Base-by-base conservation (phyloP, 2,329 filamentous ascomycete species). In the Alternaria sp. region DNA sequence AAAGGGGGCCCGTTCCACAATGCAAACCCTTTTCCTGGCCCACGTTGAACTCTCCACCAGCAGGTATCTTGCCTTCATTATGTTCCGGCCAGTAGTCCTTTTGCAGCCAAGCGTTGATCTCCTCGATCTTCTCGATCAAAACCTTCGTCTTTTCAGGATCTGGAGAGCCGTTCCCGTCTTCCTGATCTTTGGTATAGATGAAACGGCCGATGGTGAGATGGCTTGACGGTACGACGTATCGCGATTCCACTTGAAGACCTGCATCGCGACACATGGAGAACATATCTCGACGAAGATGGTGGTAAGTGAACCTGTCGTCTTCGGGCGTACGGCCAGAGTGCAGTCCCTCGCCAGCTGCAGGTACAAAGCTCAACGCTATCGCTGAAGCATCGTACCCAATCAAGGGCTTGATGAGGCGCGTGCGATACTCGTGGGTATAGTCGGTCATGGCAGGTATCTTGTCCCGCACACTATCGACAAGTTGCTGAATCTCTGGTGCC, bases 151-250 rank as follows among this genome's bases (percentile, higher is more conserved):
- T 88, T 61, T 83, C 83, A 1, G 83, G 82, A 68, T 86, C 81
- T 21, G 71, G 77, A 8, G 85, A 85, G 40, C 85, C 72, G 5
- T 72, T 67, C 2, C 67, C 70, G 46, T 77, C 77, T 40, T 75
- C 72, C 43, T 85, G 83, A 46, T 94, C 92, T 12, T 85, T 82
- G 44, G 88, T 86, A 10, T 85, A 86, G 46, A 97, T 86, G 77
- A 96, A 97, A 4, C 95, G 86, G 0, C 88, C 94, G 61, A 98
- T 87, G 0, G 95, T 97, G 74, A 97, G 87, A 81, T 98, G 95
- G 15, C 93, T 93, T 50, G 91, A 95, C 2, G 94, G 94, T 3
- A 97, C 93, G 23, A 94, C 89, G 77, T 97, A 98, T 61, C 95
- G 86, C 56, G 91, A 92, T 21, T 86, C 90, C 32, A 97, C 86